Conservation (phyloP, 306 rosid species). For the Inga laurina region DNA sequence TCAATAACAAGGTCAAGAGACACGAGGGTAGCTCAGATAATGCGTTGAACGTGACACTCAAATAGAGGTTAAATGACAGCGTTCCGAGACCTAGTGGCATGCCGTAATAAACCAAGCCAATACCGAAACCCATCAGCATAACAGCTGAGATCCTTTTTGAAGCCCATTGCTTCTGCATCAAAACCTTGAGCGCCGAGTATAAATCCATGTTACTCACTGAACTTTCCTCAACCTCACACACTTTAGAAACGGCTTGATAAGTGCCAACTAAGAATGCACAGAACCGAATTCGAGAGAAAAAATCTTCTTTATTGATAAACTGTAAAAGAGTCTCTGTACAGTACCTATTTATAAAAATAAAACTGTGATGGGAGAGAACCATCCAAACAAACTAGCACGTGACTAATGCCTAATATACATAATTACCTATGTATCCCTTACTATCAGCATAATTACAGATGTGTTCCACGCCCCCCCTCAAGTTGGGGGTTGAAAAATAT, state of each 20-base stretch:
- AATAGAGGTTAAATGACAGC: constrained; percentile 50
- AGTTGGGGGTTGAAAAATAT: too few species aligned
- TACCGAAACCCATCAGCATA: constrained; percentile 51
- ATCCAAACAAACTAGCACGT: too few species aligned
- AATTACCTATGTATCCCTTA: too few species aligned
- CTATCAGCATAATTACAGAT: too few species aligned
- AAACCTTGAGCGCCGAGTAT: constrained; percentile 35
- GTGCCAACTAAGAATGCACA: too few species aligned
- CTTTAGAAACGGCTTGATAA: constrained; percentile 32
- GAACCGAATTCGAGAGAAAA: too few species aligned
- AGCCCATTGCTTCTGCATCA: constrained; percentile 55
- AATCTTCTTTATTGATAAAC: too few species aligned
- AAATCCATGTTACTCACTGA: constrained; percentile 28
- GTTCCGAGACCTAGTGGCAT: constrained; percentile 71
- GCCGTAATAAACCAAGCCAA: constrained; percentile 67
- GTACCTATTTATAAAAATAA: too few species aligned
- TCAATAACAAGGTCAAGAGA: constrained; percentile 32
- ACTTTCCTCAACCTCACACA: constrained; percentile 30
- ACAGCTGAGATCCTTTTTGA: constrained; percentile 33
- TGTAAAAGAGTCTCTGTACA: too few species aligned
- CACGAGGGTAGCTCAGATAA: constrained; percentile 64
- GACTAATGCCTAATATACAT: too few species aligned
- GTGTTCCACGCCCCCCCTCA: too few species aligned
- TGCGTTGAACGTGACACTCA: constrained; percentile 64
- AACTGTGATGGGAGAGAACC: too few species aligned